Evolutionary conservation across 129 eudicot species (phyloP).

Genomic region (Artemisia tridentata): DNA sequence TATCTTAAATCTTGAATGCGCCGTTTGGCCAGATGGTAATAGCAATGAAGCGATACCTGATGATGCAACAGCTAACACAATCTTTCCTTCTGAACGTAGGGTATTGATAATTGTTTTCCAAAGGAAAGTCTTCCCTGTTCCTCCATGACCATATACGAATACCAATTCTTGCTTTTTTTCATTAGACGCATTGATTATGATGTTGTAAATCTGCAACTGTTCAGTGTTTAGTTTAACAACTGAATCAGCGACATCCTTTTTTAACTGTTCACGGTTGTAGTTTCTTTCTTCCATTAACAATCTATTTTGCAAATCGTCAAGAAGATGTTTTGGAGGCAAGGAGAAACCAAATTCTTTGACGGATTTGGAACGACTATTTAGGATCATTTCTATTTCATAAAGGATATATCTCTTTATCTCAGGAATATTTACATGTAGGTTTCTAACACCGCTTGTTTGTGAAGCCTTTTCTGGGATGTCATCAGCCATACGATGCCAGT

Average conservation of each 20-base stretch:
- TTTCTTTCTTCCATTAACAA: no score
- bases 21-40: neutral
- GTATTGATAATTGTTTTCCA: neutral
- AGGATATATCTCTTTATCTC: no score
- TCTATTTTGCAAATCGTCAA: no score
- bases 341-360: no score
- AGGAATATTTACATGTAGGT: no score
- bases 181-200: neutral
- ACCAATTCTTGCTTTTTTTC: neutral
- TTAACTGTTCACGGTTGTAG: neutral
- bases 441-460: no score
- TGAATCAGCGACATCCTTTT: neutral
- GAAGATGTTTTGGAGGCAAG: no score
- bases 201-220: neutral
- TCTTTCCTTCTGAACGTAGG: neutral
- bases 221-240: neutral
- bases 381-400: no score
- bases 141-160: neutral
- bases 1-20: neutral
- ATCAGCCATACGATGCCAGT: no score
- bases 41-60: no score
- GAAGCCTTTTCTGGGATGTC: no score
- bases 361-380: no score
- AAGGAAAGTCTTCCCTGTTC: neutral
- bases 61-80: neutral